Evolutionary conservation across 2,329 filamentous ascomycete genomes (phyloP).

Genomic region (Hypomyces rosellus): DNA sequence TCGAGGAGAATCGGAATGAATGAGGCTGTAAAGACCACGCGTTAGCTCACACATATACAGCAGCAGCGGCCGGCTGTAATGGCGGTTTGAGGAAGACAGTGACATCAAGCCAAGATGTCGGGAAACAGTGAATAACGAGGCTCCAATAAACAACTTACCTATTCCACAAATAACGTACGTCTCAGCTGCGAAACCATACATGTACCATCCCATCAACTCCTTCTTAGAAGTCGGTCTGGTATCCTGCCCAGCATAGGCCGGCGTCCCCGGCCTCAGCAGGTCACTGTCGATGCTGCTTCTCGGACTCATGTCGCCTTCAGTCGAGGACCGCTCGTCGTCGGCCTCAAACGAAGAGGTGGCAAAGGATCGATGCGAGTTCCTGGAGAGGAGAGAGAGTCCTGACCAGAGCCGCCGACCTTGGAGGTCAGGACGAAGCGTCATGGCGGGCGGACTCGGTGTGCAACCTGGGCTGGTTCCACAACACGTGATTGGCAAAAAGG

Average conservation of each 20-base stretch:
- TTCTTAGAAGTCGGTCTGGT: slow-evolving; percentile 78
- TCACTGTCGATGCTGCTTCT: slow-evolving; percentile 26
- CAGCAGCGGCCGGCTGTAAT: neutral
- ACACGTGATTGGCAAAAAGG: no score
- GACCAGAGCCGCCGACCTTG: slow-evolving; percentile 40
- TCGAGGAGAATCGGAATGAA: slow-evolving; percentile 96
- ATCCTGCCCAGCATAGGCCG: slow-evolving; percentile 76
- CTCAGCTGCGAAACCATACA: slow-evolving; percentile 92
- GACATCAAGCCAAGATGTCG: neutral
- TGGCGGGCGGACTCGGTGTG: no score
- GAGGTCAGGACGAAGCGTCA: slow-evolving; percentile 34
- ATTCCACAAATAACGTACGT: slow-evolving; percentile 81
- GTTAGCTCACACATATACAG: neutral
- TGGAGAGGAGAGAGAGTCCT: slow-evolving; percentile 45
- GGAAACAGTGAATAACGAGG: slow-evolving; percentile 11
- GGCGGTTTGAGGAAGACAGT: neutral
- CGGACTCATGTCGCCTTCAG: slow-evolving; percentile 19
- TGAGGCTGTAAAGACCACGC: slow-evolving; percentile 51
- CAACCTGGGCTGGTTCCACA: no score
- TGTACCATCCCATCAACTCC: slow-evolving; percentile 91
- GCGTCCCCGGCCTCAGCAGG: slow-evolving; percentile 26
- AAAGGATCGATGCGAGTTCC: slow-evolving; percentile 51
- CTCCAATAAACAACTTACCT: slow-evolving; percentile 46
- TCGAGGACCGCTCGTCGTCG: slow-evolving; percentile 59
- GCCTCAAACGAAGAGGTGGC: slow-evolving; percentile 58